Conservation (phyloP, 1,284 basidiomycete species). For the Apiotrichum akiyoshidainum region DNA sequence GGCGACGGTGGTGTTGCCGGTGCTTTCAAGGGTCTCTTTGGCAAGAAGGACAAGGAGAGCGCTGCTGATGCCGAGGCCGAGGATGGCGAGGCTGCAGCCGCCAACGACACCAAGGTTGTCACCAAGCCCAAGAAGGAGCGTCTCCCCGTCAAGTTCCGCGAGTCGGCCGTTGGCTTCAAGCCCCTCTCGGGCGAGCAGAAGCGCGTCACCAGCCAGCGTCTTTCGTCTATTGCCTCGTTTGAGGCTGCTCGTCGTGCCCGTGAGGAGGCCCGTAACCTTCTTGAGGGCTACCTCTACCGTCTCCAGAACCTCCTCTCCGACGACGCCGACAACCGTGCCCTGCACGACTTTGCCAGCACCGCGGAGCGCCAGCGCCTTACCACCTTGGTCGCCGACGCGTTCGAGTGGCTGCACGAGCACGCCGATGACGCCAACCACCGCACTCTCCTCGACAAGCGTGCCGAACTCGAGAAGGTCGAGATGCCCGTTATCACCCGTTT, state of each 20-base stretch:
- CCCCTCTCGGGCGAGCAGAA: constrained; percentile 73
- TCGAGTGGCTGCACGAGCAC: constrained; percentile 77
- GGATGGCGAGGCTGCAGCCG: constrained; percentile 29
- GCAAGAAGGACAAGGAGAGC: constrained; percentile 53
- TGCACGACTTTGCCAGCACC: constrained; percentile 72
- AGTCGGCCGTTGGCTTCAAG: constrained; percentile 62
- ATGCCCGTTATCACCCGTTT: constrained; percentile 78
- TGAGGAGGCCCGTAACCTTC: constrained; percentile 85
- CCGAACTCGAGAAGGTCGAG: constrained; percentile 76
- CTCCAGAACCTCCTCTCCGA: constrained; percentile 77
- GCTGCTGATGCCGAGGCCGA: constrained; percentile 39
- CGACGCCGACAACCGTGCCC: constrained; percentile 61
- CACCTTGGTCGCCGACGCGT: constrained; percentile 65
- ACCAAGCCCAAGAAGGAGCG: constrained; percentile 33
- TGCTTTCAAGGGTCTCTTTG: constrained; percentile 77
- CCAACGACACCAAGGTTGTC: constrained; percentile 19
- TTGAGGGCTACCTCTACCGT: constrained; percentile 90
- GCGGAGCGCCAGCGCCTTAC: constrained; percentile 66
- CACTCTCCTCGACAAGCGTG: constrained; percentile 68
- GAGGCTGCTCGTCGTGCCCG: constrained; percentile 72
- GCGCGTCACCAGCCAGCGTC: constrained; percentile 63
- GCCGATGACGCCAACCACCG: constrained; percentile 78
- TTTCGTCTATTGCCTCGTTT: constrained; percentile 72
- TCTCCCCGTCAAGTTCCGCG: constrained; percentile 59
- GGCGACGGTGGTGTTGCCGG: constrained; percentile 73